These are phyloP conservation scores for Cicer yamashitae DNA, from an alignment of 306 rosid species.

Conservation along the genomic window DNA sequence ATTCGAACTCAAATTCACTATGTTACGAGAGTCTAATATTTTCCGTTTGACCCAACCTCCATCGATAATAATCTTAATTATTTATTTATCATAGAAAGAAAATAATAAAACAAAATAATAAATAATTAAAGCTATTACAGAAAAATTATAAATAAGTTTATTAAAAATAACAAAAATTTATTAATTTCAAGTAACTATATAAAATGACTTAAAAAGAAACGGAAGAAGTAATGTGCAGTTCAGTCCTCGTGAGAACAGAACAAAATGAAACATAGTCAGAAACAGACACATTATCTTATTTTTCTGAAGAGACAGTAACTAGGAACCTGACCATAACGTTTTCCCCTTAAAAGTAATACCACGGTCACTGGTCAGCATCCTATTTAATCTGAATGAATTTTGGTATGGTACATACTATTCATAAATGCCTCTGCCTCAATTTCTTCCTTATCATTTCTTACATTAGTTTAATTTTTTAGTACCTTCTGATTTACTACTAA, in stretches of 20 bases:
- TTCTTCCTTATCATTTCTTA: background rate
- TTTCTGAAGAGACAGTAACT: constrained; percentile 32
- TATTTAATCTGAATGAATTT: background rate
- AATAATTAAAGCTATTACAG: no score
- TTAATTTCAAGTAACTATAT: no score
- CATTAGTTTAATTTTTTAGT: constrained; percentile 19
- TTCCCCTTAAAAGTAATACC: constrained; percentile 19
- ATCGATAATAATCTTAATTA: no score
- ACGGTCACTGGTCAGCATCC: constrained; percentile 15
- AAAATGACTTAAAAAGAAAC: no score
- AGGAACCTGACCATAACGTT: constrained; percentile 34
- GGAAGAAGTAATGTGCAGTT: background rate
- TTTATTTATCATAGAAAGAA: no score
- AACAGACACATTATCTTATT: background rate
- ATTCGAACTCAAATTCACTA: no score
- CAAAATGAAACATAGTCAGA: constrained; percentile 3
- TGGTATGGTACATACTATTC: constrained; percentile 27
- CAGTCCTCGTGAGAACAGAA: constrained; percentile 9
- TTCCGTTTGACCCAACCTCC: no score
- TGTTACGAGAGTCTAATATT: no score
- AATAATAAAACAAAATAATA: no score
- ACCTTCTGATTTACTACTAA: background rate
- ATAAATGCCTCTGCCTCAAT: constrained; percentile 28
- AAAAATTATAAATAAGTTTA: no score
- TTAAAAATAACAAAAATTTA: no score